A percentile compares a stretch with the other conserved stretches of the same genome.
These are phyloP conservation scores for Effrenium voratum DNA, from an alignment of 73 alveolate species.

Conservation along the genomic window DNA sequence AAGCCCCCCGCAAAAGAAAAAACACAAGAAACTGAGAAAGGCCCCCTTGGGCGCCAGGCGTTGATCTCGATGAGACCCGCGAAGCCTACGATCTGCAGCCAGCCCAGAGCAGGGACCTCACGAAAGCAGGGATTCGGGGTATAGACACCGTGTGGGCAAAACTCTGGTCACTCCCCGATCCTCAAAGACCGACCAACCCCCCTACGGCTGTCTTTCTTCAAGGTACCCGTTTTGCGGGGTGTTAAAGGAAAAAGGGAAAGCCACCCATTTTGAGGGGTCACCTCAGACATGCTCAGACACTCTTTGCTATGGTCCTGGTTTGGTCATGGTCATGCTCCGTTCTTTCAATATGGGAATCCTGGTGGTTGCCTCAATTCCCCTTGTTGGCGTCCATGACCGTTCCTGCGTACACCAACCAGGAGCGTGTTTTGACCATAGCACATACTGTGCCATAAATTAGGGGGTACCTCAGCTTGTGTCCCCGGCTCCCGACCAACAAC, in stretches of 20 bases:
- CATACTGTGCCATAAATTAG: too few relatives aligned
- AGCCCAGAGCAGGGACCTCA: constrained; percentile 68
- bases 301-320: neutral
- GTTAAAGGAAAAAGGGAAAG: too few relatives aligned
- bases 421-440: too few relatives aligned
- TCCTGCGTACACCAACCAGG: too few relatives aligned
- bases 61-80: constrained; percentile 81
- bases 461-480: too few relatives aligned
- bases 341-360: too few relatives aligned
- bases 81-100: constrained; percentile 88
- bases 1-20: neutral
- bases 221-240: neutral
- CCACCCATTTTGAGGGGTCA: too few relatives aligned
- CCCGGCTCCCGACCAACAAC: too few relatives aligned
- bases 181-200: neutral
- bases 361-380: too few relatives aligned
- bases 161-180: too few relatives aligned
- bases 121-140: neutral
- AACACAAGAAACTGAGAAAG: neutral
- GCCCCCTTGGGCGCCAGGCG: neutral
- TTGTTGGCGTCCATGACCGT: too few relatives aligned
- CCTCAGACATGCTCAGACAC: neutral
- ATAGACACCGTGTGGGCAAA: neutral
- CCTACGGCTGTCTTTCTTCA: neutral
- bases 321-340: neutral